Evolutionary conservation across 495 filamentous ascomycete species (phyloP).

Genomic region (Xylaria palmicola): DNA sequence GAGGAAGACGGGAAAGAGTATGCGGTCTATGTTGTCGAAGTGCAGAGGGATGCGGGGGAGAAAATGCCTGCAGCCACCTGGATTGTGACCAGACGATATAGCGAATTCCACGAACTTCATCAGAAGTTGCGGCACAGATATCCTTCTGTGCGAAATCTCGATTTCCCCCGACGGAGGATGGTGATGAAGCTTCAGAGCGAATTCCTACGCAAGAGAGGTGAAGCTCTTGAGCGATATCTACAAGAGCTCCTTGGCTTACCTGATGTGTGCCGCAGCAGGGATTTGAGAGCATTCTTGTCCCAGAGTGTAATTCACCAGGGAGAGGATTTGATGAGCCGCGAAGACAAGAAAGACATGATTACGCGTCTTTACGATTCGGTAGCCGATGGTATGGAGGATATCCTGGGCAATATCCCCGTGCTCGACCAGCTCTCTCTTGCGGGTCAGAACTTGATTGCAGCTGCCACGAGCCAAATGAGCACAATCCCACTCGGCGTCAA

Average conservation of each 20-base stretch:
- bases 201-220: slow-evolving; percentile 84
- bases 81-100: slow-evolving; percentile 81
- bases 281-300: slow-evolving; percentile 90
- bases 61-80: slow-evolving; percentile 84
- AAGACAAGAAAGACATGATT: slow-evolving; percentile 84
- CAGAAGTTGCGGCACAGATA: slow-evolving; percentile 82
- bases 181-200: slow-evolving; percentile 96
- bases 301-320: slow-evolving; percentile 73
- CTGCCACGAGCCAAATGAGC: slow-evolving; percentile 75
- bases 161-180: slow-evolving; percentile 87
- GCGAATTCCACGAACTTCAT: slow-evolving; percentile 94
- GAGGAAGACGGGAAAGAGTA: slow-evolving; percentile 93
- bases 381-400: slow-evolving; percentile 97
- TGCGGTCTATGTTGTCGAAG: slow-evolving; percentile 90
- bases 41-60: slow-evolving; percentile 83
- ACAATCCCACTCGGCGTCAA: slow-evolving; percentile 47
- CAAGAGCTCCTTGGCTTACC: slow-evolving; percentile 80
- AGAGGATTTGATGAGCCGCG: slow-evolving; percentile 43
- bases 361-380: slow-evolving; percentile 94
- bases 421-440: slow-evolving; percentile 92
- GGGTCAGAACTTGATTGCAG: slow-evolving; percentile 88
- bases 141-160: slow-evolving; percentile 79
- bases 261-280: slow-evolving; percentile 90
- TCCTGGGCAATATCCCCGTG: slow-evolving; percentile 90
- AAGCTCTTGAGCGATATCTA: slow-evolving; percentile 82